A percentile compares a stretch with the other conserved stretches of the same genome.
phyloP scores from a whole-genome alignment of 2,329 filamentous ascomycete genomes.

The Dactylellina leptospora region DNA sequence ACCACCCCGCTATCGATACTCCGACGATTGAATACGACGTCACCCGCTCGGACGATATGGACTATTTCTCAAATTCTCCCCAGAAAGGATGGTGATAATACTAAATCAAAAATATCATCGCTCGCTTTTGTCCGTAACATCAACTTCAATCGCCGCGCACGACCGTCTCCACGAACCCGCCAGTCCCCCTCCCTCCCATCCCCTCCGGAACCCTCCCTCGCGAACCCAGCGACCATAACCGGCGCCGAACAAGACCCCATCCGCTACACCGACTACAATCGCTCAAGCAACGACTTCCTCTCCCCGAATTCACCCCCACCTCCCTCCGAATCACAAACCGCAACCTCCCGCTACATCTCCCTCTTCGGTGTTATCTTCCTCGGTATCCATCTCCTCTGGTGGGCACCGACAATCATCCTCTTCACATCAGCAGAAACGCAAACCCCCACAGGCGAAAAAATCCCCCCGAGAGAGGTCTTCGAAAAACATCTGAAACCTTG shows the following conservation, averaged over 20 bases:
- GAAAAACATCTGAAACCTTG: slow-evolving; percentile 33
- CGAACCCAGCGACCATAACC: slow-evolving; percentile 33
- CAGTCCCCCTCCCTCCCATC: slow-evolving; percentile 23
- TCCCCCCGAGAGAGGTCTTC: slow-evolving; percentile 2
- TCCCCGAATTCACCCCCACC: slow-evolving; percentile 13
- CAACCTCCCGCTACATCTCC: slow-evolving; percentile 36
- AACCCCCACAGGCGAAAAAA: neutral
- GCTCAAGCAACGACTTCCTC: neutral
- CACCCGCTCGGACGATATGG: slow-evolving; percentile 24
- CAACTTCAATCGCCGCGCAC: slow-evolving; percentile 33
- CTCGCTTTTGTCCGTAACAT: slow-evolving; percentile 19
- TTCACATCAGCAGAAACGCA: neutral
- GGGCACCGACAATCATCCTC: slow-evolving; percentile 12
- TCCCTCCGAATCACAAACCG: slow-evolving; percentile 6
- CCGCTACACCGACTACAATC: slow-evolving; percentile 40
- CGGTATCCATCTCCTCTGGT: slow-evolving; percentile 22
- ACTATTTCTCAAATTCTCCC: neutral
- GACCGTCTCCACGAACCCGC: slow-evolving; percentile 18
- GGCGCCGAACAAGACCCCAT: slow-evolving; percentile 45
- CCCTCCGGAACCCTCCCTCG: slow-evolving; percentile 34
- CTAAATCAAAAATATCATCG: neutral
- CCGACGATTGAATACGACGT: neutral
- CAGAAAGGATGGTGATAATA: neutral
- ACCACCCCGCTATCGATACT: neutral
- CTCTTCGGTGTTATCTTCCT: slow-evolving; percentile 28